A percentile compares a stretch with the other conserved stretches of the same genome.
Conservation (phyloP, 164 flowering plant species). For the Echeveria elegans region DNA sequence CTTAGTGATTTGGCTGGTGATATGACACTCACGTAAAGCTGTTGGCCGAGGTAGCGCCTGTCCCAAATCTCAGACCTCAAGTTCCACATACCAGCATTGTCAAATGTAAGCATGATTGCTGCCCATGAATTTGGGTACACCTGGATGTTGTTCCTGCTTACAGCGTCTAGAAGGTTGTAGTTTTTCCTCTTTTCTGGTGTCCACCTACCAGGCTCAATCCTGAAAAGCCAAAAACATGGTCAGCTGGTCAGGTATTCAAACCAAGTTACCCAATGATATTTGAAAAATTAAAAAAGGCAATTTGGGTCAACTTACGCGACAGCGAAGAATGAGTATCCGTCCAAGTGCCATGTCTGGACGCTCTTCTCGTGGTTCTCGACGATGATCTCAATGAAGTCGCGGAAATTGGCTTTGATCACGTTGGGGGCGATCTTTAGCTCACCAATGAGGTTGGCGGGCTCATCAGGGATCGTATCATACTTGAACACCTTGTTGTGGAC, state of each 20-base stretch:
- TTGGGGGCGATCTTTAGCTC: slow-evolving; percentile 20
- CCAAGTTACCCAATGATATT: background rate
- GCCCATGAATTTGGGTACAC: slow-evolving; percentile 65
- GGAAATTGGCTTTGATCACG: slow-evolving; percentile 35
- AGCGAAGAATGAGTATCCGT: slow-evolving; percentile 53
- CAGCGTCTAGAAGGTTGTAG: slow-evolving; percentile 52
- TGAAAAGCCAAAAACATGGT: background rate
- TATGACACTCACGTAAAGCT: slow-evolving; percentile 41
- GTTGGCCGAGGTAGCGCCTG: slow-evolving; percentile 48
- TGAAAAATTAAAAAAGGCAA: background rate
- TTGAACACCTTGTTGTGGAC: slow-evolving; percentile 32
- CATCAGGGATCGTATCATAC: slow-evolving; percentile 30
- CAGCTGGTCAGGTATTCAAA: background rate
- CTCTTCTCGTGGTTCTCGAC: slow-evolving; percentile 48
- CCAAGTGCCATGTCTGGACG: slow-evolving; percentile 44
- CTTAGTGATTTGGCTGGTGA: slow-evolving; percentile 43
- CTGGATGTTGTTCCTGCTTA: slow-evolving; percentile 46
- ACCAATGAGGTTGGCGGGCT: slow-evolving; percentile 15
- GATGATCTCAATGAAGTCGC: slow-evolving; percentile 44
- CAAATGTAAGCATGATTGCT: slow-evolving; percentile 42
- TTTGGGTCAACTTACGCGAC: slow-evolving; percentile 31
- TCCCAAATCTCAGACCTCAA: slow-evolving; percentile 40
- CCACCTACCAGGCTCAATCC: slow-evolving; percentile 50
- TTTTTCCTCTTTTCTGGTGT: slow-evolving; percentile 39
- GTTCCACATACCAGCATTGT: slow-evolving; percentile 67